phyloP scores from a whole-genome alignment of 495 filamentous ascomycete species.

The Pyrenopolyporus hunteri region DNA sequence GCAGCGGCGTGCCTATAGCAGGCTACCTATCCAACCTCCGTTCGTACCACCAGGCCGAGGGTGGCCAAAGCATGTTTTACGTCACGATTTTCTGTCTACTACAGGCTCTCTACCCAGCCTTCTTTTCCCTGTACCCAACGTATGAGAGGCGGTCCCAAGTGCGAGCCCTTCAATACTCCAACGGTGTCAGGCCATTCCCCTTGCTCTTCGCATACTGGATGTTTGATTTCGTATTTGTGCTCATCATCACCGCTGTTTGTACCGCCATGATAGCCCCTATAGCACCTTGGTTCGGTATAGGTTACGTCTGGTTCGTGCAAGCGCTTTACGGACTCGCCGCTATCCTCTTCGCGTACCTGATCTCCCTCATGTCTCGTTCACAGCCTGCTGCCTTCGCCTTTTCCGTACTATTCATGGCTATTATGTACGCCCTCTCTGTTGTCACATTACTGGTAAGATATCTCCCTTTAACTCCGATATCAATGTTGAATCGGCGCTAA shows the following conservation, averaged over 20 bases:
- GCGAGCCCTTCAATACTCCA: constrained; percentile 74
- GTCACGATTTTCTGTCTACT: constrained; percentile 65
- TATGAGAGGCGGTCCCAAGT: constrained; percentile 71
- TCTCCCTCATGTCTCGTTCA: constrained; percentile 70
- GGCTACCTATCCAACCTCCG: constrained; percentile 62
- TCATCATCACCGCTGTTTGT: constrained; percentile 61
- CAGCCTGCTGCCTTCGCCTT: constrained; percentile 75
- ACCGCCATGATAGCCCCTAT: constrained; percentile 66
- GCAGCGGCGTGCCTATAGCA: constrained; percentile 52
- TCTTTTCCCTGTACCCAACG: constrained; percentile 76
- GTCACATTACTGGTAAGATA: constrained; percentile 49
- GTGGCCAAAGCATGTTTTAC: constrained; percentile 61
- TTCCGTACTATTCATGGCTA: constrained; percentile 64
- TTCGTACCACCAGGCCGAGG: constrained; percentile 61
- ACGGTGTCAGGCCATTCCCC: constrained; percentile 65
- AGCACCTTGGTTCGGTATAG: constrained; percentile 72
- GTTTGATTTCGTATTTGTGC: constrained; percentile 71
- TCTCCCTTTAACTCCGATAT: constrained; percentile 56
- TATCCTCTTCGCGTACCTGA: constrained; percentile 71
- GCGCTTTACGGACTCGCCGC: constrained; percentile 76
- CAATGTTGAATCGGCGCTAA: constrained; percentile 56
- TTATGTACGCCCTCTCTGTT: constrained; percentile 71
- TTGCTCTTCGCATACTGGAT: constrained; percentile 69
- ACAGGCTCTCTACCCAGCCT: constrained; percentile 70
- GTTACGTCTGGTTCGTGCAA: constrained; percentile 77